Evolutionary conservation across 140 eudicot genomes (phyloP).

Genomic region (Erigeron philadelphicus): DNA sequence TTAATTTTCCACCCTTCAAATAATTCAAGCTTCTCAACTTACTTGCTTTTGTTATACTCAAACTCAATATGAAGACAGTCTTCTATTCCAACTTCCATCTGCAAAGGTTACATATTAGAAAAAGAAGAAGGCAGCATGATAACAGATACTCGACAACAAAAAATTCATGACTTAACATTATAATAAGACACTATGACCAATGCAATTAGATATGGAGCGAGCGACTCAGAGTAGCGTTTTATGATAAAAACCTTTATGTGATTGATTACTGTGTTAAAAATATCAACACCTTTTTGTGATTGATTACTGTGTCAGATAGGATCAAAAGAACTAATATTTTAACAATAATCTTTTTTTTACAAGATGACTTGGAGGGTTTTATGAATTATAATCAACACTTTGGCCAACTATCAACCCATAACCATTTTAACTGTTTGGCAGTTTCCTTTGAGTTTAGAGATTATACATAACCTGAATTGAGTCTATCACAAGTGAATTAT

Average conservation of each 20-base stretch:
- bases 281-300: not conserved
- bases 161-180: not conserved
- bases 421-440: not conserved
- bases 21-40: slow-evolving; percentile 27
- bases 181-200: not conserved
- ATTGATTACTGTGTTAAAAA: not conserved
- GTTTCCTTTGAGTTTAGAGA: not conserved
- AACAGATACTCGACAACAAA: not conserved
- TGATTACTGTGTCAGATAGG: not conserved
- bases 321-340: not conserved
- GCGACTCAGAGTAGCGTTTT: not conserved
- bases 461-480: not conserved
- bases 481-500: not conserved
- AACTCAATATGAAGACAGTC: slow-evolving; percentile 98
- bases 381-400: not conserved
- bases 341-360: not conserved
- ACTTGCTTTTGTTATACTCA: slow-evolving; percentile 99
- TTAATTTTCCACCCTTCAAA: not conserved
- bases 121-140: slow-evolving; percentile 12
- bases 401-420: not conserved
- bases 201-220: not conserved
- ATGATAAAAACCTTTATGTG: not conserved
- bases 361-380: not conserved
- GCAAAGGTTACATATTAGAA: slow-evolving; percentile 19
- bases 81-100: slow-evolving; percentile 99